Evolutionary conservation across 2,329 filamentous ascomycete species (phyloP), one percentile per base, ranked within the genome.

Genomic region (Clonostachys chloroleuca): DNA sequence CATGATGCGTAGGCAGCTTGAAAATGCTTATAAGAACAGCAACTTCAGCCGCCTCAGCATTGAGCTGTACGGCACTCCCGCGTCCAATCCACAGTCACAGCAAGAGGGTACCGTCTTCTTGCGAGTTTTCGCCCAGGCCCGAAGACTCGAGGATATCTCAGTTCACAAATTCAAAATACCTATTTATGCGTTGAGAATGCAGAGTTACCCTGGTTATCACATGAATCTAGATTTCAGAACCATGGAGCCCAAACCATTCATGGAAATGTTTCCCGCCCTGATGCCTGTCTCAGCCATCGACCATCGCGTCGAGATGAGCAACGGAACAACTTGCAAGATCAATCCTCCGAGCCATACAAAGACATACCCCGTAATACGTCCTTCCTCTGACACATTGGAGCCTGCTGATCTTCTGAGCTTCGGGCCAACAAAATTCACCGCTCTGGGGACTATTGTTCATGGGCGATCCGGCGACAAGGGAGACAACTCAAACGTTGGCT

Each of bases 31-130:
- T 47, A 59, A 54, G 8, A 52, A 54, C 16, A 54, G 54, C n/a
- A 65, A 62, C 12, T 68, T 70, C 43, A 63, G 56, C 47, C 62
- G 61, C 9, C 51, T 71, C 1, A 66, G 59, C 14, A 62, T 70
- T 24, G 51, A 61, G 39, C 17, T 54, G 13, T 54, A 73, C 66
- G 52, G 75, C 60, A 43, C 66, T 51, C 34, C 63, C 47, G 58
- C 65, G 1, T 59, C 64, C 2, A 63, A 75, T 37, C 69, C 72
- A 0, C 55, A 54, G 4, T 69, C 64, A n/a, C 73, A 77, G 34
- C 67, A 70, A 24, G 66, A 65, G 1, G 74, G 73, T 1, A 79
- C 75, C 1, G 73, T 77, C 1, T 71, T 72, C 40, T 64, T 77
- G 39, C 54, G 72, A 20, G 60, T 74, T 43, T 67, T 77, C 52